These are phyloP conservation scores for Gymnopilus junonius DNA, from an alignment of 768 basidiomycete genomes.

Conservation along the genomic window DNA sequence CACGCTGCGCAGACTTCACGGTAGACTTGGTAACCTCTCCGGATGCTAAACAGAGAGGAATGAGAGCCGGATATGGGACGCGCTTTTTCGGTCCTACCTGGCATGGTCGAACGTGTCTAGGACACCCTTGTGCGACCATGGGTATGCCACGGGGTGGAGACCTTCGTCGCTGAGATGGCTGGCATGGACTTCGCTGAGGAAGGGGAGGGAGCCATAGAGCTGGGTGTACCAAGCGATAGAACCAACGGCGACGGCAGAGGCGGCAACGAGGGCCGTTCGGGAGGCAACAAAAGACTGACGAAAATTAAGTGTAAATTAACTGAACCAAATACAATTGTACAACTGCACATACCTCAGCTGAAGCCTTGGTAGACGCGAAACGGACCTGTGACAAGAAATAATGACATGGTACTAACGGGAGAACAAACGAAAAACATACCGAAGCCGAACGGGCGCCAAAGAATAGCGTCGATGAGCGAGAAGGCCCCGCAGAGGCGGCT, in stretches of 20 bases:
- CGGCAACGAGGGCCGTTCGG: slow-evolving; percentile 74
- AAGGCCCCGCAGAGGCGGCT: slow-evolving; percentile 49
- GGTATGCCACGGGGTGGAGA: slow-evolving; percentile 83
- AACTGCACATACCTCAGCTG: slow-evolving; percentile 58
- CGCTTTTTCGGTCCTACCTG: slow-evolving; percentile 58
- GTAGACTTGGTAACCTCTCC: slow-evolving; percentile 96
- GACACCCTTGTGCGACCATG: slow-evolving; percentile 89
- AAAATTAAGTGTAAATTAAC: slow-evolving; percentile 8
- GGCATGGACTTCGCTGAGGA: slow-evolving; percentile 91
- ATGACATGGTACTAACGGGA: slow-evolving; percentile 1
- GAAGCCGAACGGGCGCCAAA: slow-evolving; percentile 50
- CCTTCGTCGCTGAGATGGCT: slow-evolving; percentile 93
- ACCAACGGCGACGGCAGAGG: slow-evolving; percentile 79
- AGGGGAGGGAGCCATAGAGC: slow-evolving; percentile 88
- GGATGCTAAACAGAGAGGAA: slow-evolving; percentile 63
- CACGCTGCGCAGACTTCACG: slow-evolving; percentile 99
- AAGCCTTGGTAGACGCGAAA: slow-evolving; percentile 70
- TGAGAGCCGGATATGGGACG: slow-evolving; percentile 11
- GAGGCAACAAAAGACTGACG: slow-evolving; percentile 68
- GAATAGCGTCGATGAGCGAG: slow-evolving; percentile 46
- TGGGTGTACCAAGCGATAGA: slow-evolving; percentile 97
- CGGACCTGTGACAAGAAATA: slow-evolving; percentile 54
- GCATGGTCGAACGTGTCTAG: slow-evolving; percentile 96
- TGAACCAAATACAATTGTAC: neutral
- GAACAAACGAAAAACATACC: slow-evolving; percentile 42